Evolutionary conservation across 2,329 filamentous ascomycete species (phyloP).

Genomic region (Beauveria sp.): DNA sequence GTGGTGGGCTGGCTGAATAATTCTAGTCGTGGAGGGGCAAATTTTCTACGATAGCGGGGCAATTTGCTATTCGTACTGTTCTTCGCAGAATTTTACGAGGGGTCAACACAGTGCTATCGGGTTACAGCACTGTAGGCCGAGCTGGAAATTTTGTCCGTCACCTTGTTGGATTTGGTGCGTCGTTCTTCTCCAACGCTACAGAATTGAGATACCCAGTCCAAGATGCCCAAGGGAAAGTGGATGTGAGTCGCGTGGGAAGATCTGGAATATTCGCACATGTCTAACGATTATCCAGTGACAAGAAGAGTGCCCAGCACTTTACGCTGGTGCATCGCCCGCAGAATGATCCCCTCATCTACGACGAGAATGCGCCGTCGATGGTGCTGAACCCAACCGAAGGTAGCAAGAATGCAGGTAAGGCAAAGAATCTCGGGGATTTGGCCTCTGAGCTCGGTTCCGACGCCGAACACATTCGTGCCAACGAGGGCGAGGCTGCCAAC

Average conservation of each 20-base stretch:
- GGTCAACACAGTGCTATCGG: slow-evolving; percentile 23
- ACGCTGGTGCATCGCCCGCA: slow-evolving; percentile 92
- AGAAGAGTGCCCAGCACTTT: slow-evolving; percentile 89
- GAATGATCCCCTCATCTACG: slow-evolving; percentile 94
- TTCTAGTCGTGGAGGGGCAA: slow-evolving; percentile 41
- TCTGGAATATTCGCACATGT: neutral
- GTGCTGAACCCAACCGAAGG: slow-evolving; percentile 66
- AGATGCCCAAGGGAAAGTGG: slow-evolving; percentile 71
- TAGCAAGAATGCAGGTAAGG: slow-evolving; percentile 30
- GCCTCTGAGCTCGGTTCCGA: slow-evolving; percentile 66
- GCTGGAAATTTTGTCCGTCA: slow-evolving; percentile 23
- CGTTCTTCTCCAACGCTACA: slow-evolving; percentile 12
- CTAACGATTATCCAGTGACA: slow-evolving; percentile 47
- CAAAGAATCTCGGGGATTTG: slow-evolving; percentile 68
- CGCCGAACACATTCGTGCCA: slow-evolving; percentile 60
- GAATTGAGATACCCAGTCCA: slow-evolving; percentile 26
- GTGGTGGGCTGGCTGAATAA: slow-evolving; percentile 28
- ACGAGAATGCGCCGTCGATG: slow-evolving; percentile 80
- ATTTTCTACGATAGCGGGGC: slow-evolving; percentile 26
- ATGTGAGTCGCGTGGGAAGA: slow-evolving; percentile 34
- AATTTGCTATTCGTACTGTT: slow-evolving; percentile 22
- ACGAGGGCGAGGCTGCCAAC: slow-evolving; percentile 93
- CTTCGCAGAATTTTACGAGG: neutral
- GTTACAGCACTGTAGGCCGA: neutral
- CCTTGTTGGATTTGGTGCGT: slow-evolving; percentile 9